phyloP scores from a whole-genome alignment of 2,329 filamentous ascomycete genomes.

The Arthrobotrys sphaeroides region DNA sequence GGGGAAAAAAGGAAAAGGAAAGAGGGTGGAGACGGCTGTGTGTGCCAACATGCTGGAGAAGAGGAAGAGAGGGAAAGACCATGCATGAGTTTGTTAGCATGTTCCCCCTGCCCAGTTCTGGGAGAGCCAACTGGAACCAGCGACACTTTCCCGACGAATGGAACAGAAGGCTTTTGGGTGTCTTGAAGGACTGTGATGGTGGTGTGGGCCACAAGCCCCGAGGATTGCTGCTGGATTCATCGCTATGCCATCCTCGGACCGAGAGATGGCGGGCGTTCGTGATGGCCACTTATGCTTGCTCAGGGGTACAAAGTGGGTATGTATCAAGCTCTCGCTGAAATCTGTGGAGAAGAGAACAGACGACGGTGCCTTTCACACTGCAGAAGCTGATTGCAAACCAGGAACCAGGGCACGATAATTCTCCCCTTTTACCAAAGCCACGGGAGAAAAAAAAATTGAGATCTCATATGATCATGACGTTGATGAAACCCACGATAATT shows the following conservation, averaged over 20 bases:
- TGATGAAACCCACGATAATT: constrained; percentile 45
- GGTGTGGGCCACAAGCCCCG: constrained; percentile 50
- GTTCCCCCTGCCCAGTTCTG: constrained; percentile 51
- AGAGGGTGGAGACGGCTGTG: constrained; percentile 49
- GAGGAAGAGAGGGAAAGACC: constrained; percentile 6
- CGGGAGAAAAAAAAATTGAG: constrained; percentile 28
- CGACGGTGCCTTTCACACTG: constrained; percentile 13
- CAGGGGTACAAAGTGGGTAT: constrained; percentile 32
- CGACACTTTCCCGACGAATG: constrained; percentile 47
- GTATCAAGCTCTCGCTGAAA: neutral
- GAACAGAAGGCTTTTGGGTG: constrained; percentile 18
- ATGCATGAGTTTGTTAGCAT: constrained; percentile 48
- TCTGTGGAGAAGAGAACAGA: constrained; percentile 46
- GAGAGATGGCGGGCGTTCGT: constrained; percentile 41
- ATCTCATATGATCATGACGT: constrained; percentile 54
- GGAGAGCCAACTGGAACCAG: constrained; percentile 52
- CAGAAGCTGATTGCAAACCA: constrained; percentile 24
- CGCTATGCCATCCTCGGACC: constrained; percentile 38
- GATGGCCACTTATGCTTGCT: constrained; percentile 22
- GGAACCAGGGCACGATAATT: constrained; percentile 45
- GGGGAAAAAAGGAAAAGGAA: constrained; percentile 55
- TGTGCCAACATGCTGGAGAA: constrained; percentile 19
- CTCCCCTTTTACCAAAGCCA: constrained; percentile 48
- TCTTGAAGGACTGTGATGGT: constrained; percentile 36
- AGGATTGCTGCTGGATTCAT: constrained; percentile 31